A percentile compares a stretch with the other conserved stretches of the same genome.
phyloP scores from a whole-genome alignment of 305 asterid species.

The Striga hermonthica region DNA sequence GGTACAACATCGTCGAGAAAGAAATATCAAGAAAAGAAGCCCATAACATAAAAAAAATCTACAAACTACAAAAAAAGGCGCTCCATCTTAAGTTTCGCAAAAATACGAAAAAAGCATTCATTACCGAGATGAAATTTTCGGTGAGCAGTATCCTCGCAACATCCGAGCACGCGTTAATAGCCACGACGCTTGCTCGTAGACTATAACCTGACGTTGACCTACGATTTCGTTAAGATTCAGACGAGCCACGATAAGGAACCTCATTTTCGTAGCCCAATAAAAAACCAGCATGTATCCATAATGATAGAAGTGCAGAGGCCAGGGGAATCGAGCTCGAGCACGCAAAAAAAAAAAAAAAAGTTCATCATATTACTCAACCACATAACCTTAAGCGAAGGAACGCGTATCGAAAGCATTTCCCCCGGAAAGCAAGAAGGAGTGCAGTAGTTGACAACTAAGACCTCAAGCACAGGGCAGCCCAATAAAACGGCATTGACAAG shows the following conservation, averaged over 20 bases:
- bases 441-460: slow-evolving; percentile 2
- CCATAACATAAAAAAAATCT: background rate
- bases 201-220: background rate
- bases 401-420: slow-evolving; percentile 18
- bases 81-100: background rate
- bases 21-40: slow-evolving; percentile 10
- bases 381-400: slow-evolving; percentile 24
- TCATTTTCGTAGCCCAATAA: background rate
- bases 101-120: background rate
- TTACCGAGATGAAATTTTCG: slow-evolving; percentile 10
- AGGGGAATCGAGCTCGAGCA: slow-evolving; percentile 31
- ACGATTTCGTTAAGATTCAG: slow-evolving; percentile 1
- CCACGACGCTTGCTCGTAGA: slow-evolving; percentile 10
- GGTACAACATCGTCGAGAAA: slow-evolving; percentile 17
- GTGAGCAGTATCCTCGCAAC: slow-evolving; percentile 22
- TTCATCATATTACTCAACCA: background rate
- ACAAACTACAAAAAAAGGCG: background rate
- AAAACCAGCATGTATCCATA: slow-evolving; percentile 17
- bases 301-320: slow-evolving; percentile 15
- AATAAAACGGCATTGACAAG: slow-evolving; percentile 16
- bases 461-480: slow-evolving; percentile 24
- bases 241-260: slow-evolving; percentile 15
- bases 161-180: slow-evolving; percentile 9
- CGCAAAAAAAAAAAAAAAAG: background rate
- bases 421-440: background rate